A percentile compares a stretch with the other conserved stretches of the same genome.
Conservation (phyloP, 306 rosid species). For the Sicyos baderoa region DNA sequence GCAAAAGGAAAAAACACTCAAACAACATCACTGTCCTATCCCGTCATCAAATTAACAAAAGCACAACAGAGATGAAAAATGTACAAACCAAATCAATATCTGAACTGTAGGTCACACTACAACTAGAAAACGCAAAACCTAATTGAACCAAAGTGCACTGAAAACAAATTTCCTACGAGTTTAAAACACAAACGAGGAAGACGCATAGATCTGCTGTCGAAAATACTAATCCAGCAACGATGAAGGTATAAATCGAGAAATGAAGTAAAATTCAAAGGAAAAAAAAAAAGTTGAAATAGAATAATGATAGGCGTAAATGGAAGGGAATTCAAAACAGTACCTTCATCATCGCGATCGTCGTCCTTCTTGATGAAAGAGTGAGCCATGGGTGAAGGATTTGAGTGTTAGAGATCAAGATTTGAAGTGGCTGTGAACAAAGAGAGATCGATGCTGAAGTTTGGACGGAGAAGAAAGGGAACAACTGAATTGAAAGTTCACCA, state of each 20-base stretch:
- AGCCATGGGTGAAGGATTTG: constrained; percentile 14
- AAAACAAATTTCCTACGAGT: constrained; percentile 27
- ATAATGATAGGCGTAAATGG: background rate
- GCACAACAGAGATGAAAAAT: constrained; percentile 15
- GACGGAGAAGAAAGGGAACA: background rate
- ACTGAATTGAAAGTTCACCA: background rate
- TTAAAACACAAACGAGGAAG: constrained; percentile 10
- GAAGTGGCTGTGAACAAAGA: background rate
- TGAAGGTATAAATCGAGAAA: constrained; percentile 12
- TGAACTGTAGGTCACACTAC: constrained; percentile 12
- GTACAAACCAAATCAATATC: constrained; percentile 28
- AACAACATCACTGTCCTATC: constrained; percentile 13
- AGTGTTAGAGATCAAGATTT: constrained; percentile 1
- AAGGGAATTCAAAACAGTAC: constrained; percentile 27
- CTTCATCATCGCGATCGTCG: constrained; percentile 53
- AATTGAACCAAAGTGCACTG: constrained; percentile 22
- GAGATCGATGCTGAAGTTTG: background rate
- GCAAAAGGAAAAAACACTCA: constrained; percentile 25
- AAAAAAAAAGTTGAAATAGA: background rate
- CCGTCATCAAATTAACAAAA: constrained; percentile 21
- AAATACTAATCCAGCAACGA: constrained; percentile 28
- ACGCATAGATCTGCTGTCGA: constrained; percentile 45
- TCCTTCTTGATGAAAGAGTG: constrained; percentile 24
- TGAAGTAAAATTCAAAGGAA: constrained; percentile 7
- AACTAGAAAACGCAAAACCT: constrained; percentile 5